A percentile compares a stretch with the other conserved stretches of the same genome.
Conservation (phyloP, 2,329 filamentous ascomycete species). For the Fusarium virguliforme region DNA sequence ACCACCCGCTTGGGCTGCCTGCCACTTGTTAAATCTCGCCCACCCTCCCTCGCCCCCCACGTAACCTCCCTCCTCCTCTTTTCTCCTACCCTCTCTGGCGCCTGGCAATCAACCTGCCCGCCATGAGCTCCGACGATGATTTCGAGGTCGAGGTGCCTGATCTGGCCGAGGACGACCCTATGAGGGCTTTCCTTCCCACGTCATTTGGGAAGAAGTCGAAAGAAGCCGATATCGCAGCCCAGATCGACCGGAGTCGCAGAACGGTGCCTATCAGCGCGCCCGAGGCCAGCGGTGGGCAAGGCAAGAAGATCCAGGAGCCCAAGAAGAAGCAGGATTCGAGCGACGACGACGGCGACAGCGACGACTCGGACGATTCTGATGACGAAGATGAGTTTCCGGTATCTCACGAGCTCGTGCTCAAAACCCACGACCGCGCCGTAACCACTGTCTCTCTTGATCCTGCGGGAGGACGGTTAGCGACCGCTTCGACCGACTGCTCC, state of each 20-base stretch:
- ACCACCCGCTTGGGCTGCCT: conserved; percentile 35
- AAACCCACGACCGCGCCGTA: conserved; percentile 91
- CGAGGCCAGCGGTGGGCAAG: conserved; percentile 32
- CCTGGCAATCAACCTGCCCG: conserved; percentile 27
- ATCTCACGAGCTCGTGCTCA: conserved; percentile 92
- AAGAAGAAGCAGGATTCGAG: conserved; percentile 62
- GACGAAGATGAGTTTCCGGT: conserved; percentile 92
- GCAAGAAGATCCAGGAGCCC: conserved; percentile 35
- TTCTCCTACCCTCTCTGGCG: conserved; percentile 31
- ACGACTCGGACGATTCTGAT: conserved; percentile 72
- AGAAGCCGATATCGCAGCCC: conserved; percentile 81
- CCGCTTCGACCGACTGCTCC: conserved; percentile 92
- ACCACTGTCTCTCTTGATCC: conserved; percentile 89
- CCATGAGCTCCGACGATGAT: conserved; percentile 75
- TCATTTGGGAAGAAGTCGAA: conserved; percentile 88
- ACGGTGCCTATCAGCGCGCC: conserved; percentile 51
- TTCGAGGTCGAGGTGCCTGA: conserved; percentile 70
- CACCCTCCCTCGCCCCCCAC: conserved; percentile 40
- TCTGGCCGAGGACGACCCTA: conserved; percentile 75
- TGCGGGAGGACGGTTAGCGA: conserved; percentile 86
- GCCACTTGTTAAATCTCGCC: conserved; percentile 43
- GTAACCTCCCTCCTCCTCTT: conserved; percentile 27
- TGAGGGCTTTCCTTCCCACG: conserved; percentile 83
- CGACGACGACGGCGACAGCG: conserved; percentile 62
- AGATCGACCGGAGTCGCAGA: conserved; percentile 85